These are phyloP conservation scores for Amanita jacksonii DNA, from an alignment of 768 basidiomycete species.

Conservation along the genomic window DNA sequence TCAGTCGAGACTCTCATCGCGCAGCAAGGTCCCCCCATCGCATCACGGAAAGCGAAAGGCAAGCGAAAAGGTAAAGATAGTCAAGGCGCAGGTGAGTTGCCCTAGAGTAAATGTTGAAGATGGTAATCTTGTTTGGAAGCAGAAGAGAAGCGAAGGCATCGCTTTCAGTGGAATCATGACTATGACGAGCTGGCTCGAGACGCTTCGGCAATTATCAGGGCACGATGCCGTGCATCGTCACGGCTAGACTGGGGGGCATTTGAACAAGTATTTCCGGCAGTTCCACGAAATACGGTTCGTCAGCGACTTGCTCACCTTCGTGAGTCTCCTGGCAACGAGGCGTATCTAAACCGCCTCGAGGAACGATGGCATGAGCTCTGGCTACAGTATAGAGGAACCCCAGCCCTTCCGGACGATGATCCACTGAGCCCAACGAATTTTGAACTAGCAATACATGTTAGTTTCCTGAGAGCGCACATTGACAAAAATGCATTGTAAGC, in stretches of 20 bases:
- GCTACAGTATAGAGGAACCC: constrained; percentile 58
- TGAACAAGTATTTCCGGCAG: constrained; percentile 70
- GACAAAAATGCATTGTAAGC: constrained; percentile 85
- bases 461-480: constrained; percentile 70
- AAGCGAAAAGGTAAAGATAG: constrained; percentile 24
- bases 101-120: neutral
- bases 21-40: constrained; percentile 37
- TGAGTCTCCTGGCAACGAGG: constrained; percentile 54
- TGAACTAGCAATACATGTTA: constrained; percentile 70
- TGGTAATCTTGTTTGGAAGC: constrained; percentile 10
- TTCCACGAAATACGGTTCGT: constrained; percentile 64
- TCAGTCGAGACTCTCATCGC: constrained; percentile 41
- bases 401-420: constrained; percentile 61
- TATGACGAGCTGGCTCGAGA: constrained; percentile 88
- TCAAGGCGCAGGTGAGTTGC: constrained; percentile 7
- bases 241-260: constrained; percentile 66
- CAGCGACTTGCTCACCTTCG: constrained; percentile 54
- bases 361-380: constrained; percentile 77
- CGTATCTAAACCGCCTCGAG: constrained; percentile 72
- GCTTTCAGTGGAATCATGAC: constrained; percentile 79
- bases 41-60: constrained; percentile 15
- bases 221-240: constrained; percentile 54
- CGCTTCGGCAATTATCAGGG: constrained; percentile 71
- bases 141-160: constrained; percentile 37
- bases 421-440: constrained; percentile 62